Conservation (phyloP, 2,329 filamentous ascomycete species). For the Mycosphaerelloides madeirae region DNA sequence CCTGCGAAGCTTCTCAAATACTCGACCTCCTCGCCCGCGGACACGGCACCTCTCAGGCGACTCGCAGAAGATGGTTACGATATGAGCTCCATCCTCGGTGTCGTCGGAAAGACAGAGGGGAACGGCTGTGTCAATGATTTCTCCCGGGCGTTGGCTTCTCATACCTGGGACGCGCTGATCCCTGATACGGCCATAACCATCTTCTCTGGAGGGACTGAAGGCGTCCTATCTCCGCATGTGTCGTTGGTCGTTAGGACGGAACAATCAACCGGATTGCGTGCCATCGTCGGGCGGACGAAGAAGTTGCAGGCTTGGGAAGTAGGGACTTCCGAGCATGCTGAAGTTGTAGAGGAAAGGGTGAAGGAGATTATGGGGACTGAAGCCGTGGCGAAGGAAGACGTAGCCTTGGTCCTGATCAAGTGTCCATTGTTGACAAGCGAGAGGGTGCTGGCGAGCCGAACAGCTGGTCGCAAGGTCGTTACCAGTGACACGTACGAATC, state of each 20-base stretch:
- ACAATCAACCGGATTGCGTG: slow-evolving; percentile 5
- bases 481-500: slow-evolving; percentile 10
- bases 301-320: slow-evolving; percentile 8
- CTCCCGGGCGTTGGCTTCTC: slow-evolving; percentile 2
- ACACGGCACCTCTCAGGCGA: background rate
- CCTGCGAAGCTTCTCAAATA: slow-evolving; percentile 7
- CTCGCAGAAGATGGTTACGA: background rate
- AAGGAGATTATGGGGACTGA: slow-evolving; percentile 3
- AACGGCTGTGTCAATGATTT: slow-evolving; percentile 13
- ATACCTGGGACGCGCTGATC: slow-evolving; percentile 6
- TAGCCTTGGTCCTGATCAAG: slow-evolving; percentile 6
- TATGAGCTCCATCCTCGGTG: slow-evolving; percentile 3
- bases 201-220: slow-evolving; percentile 11
- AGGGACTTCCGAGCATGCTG: slow-evolving; percentile 4
- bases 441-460: slow-evolving; percentile 1
- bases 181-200: slow-evolving; percentile 4
- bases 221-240: slow-evolving; percentile 8
- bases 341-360: slow-evolving; percentile 1
- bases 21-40: slow-evolving; percentile 6
- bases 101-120: slow-evolving; percentile 11
- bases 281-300: slow-evolving; percentile 3
- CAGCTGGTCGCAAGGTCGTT: slow-evolving; percentile 1
- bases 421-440: slow-evolving; percentile 10
- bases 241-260: slow-evolving; percentile 1
- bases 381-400: slow-evolving; percentile 3